Percentiles rank a stretch among this genome's conserved stretches.
These are phyloP conservation scores for Xylariaceae sp. DNA, from an alignment of 2,329 filamentous ascomycete species.

Conservation along the genomic window DNA sequence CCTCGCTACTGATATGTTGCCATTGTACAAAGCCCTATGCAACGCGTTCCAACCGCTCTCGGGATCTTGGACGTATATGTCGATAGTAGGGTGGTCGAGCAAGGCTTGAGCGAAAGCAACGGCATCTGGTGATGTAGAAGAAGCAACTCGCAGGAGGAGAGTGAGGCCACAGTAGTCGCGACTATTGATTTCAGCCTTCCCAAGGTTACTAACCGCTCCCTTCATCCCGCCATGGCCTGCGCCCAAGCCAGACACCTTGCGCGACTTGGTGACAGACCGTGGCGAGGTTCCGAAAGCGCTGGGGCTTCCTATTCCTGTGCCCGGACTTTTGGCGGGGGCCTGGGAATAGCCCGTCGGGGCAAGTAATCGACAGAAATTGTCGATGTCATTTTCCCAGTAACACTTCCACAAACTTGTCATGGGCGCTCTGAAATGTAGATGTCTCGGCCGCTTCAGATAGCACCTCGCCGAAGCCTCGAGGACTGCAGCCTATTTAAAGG, in stretches of 20 bases:
- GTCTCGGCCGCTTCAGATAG: constrained; percentile 63
- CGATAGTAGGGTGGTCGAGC: constrained; percentile 80
- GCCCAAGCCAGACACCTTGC: constrained; percentile 60
- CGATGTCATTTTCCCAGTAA: constrained; percentile 98
- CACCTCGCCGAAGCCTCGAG: constrained; percentile 84
- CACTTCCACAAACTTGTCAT: constrained; percentile 77
- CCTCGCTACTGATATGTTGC: constrained; percentile 86
- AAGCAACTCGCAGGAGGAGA: constrained; percentile 82
- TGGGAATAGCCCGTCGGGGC: constrained; percentile 67
- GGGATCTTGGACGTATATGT: constrained; percentile 84
- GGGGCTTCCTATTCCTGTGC: constrained; percentile 47
- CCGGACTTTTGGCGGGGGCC: constrained; percentile 62
- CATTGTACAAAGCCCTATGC: constrained; percentile 87
- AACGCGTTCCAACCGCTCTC: constrained; percentile 97
- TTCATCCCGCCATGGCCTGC: constrained; percentile 53
- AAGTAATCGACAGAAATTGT: constrained; percentile 89
- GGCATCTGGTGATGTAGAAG: constrained; percentile 73
- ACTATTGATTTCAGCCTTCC: constrained; percentile 78
- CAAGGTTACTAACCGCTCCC: constrained; percentile 51
- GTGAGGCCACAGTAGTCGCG: constrained; percentile 84
- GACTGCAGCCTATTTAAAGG: constrained; percentile 95
- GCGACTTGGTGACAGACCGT: constrained; percentile 54
- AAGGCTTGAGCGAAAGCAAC: constrained; percentile 78
- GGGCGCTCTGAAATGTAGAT: constrained; percentile 57
- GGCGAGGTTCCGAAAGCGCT: constrained; percentile 57